Base-by-base conservation (phyloP, 768 basidiomycete species). In the Omphalotus guepiniiformis region DNA sequence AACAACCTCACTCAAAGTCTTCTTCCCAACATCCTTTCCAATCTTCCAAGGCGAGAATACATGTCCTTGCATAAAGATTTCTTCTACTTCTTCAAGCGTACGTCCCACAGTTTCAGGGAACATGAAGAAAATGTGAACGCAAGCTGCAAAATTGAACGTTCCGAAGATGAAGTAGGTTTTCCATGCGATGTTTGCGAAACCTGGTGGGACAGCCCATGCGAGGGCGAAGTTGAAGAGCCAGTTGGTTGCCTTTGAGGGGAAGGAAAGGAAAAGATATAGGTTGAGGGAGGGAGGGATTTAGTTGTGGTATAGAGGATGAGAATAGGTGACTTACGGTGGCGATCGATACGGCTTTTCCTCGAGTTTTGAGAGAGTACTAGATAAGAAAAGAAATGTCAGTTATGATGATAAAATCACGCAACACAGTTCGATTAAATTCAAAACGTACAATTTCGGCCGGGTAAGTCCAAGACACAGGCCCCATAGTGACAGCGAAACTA, bases 91-190 rank as follows among this genome's bases (percentile, higher is more conserved):
- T 63, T 90, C 88, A 7, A 90, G 75, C 2, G 83, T 78, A 0
- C 84, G 74, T 3, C 80, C 80, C 12, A 80, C 80, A 2, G 85
- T 87, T 64, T 89, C 88, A 11, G 86, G 88, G 74, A 78, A 89
- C 74, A 83, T 83, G 75, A 89, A 88, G 58, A 83, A 69, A 50
- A 88, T 70, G 55, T 88, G 85, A 43, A 87, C 66, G 60, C 75
- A 82, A 1, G 80, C 82, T 1, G 81, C 79, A 49, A 84, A 80
- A 70, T 86, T 85, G 77, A 87, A 87, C 8, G 83, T 66, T 7
- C 82, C 85, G 58, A 88, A 87, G 62, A 88, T 80, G 64, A 86
- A 86, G 65, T 87, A 88, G 2, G 72, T 88, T 66, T 79, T 83
- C 75, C 78, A 83, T 13, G 82, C 84, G 50, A 89, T 86, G 53